Evolutionary conservation across 2,329 filamentous ascomycete species (phyloP).

Genomic region (Xylariaceae sp.): DNA sequence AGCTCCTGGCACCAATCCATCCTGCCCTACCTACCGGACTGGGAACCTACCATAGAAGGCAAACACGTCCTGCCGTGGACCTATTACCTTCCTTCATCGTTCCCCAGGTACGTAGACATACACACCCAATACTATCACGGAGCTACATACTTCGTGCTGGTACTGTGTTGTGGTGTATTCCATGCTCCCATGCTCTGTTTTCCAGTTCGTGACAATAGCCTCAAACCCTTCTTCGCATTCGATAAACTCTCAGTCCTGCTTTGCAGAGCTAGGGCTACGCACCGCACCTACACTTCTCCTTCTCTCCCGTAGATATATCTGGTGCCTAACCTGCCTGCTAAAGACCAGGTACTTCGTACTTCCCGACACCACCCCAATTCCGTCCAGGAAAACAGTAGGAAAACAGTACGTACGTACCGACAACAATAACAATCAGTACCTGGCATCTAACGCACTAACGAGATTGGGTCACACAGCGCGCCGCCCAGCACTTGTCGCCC

Average conservation of each 20-base stretch:
- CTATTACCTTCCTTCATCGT: constrained; percentile 17
- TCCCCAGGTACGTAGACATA: not conserved
- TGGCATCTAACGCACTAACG: constrained; percentile 19
- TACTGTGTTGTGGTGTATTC: not conserved
- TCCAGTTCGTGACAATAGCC: not conserved
- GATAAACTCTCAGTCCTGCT: not conserved
- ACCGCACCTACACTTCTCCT: not conserved
- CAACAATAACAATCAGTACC: constrained; percentile 10
- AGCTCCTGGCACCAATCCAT: constrained; percentile 11
- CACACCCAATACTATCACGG: not conserved
- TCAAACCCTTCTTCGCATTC: not conserved
- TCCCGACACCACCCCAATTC: not conserved
- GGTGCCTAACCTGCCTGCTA: not conserved
- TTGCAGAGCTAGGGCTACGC: not conserved
- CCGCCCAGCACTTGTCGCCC: constrained; percentile 8
- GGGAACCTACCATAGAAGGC: constrained; percentile 22
- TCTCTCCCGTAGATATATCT: not conserved
- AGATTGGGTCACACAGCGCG: constrained; percentile 14
- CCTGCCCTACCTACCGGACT: constrained; percentile 23
- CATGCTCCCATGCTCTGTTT: not conserved
- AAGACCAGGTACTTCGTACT: not conserved
- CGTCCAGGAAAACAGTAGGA: not conserved
- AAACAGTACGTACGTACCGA: not conserved
- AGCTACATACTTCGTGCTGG: not conserved
- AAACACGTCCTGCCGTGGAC: constrained; percentile 34